Conservation (phyloP, 2,329 filamentous ascomycete genomes). For the Trichoderma hamatum region DNA sequence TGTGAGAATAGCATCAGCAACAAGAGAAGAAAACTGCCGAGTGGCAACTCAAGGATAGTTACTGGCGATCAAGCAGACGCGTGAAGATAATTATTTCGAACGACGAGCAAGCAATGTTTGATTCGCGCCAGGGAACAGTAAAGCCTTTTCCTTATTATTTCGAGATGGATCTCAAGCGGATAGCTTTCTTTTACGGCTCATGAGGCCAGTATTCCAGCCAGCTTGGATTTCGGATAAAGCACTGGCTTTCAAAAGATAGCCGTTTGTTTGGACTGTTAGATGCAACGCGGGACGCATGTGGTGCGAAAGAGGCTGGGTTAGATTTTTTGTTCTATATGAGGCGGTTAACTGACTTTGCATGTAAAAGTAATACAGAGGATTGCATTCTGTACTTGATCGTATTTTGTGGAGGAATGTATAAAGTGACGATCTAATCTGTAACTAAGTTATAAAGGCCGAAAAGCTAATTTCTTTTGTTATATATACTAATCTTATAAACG, state of each 20-base stretch:
- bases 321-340: background rate
- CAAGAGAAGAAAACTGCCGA: slow-evolving; percentile 25
- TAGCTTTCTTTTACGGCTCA: background rate
- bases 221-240: background rate
- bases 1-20: background rate
- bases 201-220: background rate
- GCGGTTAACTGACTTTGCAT: background rate
- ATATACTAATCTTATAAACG: background rate
- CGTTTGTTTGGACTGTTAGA: slow-evolving; percentile 3
- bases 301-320: background rate
- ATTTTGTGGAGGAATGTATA: background rate
- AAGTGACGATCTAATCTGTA: background rate
- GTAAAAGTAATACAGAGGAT: background rate
- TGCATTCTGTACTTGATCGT: background rate
- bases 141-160: background rate
- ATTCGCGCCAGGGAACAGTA: background rate
- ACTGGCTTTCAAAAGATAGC: background rate
- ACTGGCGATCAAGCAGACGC: background rate
- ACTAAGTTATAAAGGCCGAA: background rate
- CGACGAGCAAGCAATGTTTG: background rate
- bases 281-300: background rate
- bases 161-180: background rate
- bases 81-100: background rate
- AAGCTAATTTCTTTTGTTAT: background rate
- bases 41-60: background rate